These are phyloP conservation scores for Naganishia liquefaciens DNA, from an alignment of 1,284 basidiomycete species.

Conservation along the genomic window DNA sequence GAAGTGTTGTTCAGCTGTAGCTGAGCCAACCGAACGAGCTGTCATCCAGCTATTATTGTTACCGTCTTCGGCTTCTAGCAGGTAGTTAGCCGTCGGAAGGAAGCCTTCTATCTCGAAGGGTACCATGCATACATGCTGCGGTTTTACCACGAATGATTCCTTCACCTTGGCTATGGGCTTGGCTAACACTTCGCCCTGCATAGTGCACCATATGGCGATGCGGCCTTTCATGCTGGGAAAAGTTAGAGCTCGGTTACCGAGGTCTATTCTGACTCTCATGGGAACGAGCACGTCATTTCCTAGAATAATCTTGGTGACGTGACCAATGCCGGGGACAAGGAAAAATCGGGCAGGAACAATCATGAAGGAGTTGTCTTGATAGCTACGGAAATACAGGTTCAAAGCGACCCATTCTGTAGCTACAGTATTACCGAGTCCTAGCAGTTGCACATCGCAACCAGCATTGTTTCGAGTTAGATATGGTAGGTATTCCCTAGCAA, in stretches of 20 bases:
- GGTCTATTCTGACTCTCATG: conserved; percentile 15
- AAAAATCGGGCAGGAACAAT: too few species aligned
- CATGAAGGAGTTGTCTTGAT: too few species aligned
- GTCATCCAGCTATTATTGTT: background rate
- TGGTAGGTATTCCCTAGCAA: conserved; percentile 5
- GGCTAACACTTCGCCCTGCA: too few species aligned
- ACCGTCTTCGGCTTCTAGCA: background rate
- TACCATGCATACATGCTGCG: background rate
- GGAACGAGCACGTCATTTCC: conserved; percentile 30
- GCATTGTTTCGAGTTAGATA: background rate
- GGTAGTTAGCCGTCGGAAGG: background rate
- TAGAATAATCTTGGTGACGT: conserved; percentile 11
- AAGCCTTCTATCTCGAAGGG: background rate
- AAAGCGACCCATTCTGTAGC: too few species aligned
- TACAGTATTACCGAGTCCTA: background rate
- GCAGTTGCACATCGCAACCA: conserved; percentile 1
- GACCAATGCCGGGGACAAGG: background rate
- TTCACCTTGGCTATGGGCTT: background rate
- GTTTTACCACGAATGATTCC: background rate
- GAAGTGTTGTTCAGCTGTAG: background rate
- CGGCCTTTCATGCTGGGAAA: background rate
- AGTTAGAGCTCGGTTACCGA: background rate
- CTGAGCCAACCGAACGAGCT: background rate
- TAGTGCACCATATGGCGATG: background rate
- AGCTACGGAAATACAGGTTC: too few species aligned